Percentiles rank a stretch among this genome's conserved stretches.
Evolutionary conservation across 2,329 filamentous ascomycete genomes (phyloP).

Genomic region (Teratosphaeria epicoccoides): DNA sequence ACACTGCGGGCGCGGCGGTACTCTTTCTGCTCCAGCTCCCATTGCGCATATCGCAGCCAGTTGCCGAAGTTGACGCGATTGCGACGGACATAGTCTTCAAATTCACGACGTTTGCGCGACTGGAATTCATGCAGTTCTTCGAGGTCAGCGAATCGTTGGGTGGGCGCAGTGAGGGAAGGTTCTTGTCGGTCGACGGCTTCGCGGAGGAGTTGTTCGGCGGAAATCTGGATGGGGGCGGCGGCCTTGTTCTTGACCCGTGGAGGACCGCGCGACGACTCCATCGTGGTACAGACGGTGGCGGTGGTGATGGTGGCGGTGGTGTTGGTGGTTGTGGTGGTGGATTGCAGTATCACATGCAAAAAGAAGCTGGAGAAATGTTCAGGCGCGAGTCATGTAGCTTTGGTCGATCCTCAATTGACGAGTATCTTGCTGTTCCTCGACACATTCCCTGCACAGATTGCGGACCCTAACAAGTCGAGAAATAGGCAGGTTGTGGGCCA

Average conservation of each 20-base stretch:
- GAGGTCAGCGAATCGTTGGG: constrained; percentile 87
- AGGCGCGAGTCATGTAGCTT: not conserved
- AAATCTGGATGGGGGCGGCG: constrained; percentile 71
- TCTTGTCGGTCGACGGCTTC: constrained; percentile 97
- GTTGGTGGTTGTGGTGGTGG: not conserved
- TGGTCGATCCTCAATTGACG: not conserved
- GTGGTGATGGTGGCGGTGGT: not conserved
- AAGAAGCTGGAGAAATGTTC: not conserved
- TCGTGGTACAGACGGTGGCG: constrained; percentile 27
- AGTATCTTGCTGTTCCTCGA: too few relatives aligned
- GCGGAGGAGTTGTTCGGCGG: constrained; percentile 89
- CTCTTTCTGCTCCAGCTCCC: constrained; percentile 98
- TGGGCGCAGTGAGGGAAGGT: constrained; percentile 74
- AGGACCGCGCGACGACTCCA: constrained; percentile 85
- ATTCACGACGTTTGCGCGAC: constrained; percentile 88
- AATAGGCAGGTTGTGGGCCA: too few relatives aligned
- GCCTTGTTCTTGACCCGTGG: constrained; percentile 99
- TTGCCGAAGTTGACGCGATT: constrained; percentile 96
- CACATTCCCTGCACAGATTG: not conserved
- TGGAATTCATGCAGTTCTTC: constrained; percentile 98
- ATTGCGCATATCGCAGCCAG: constrained; percentile 95
- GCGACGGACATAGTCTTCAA: constrained; percentile 93
- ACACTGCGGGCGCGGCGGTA: constrained; percentile 82
- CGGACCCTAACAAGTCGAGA: not conserved
- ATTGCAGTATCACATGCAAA: not conserved